Base-by-base conservation (phyloP, 129 eudicot genomes). In the Centella asiatica region DNA sequence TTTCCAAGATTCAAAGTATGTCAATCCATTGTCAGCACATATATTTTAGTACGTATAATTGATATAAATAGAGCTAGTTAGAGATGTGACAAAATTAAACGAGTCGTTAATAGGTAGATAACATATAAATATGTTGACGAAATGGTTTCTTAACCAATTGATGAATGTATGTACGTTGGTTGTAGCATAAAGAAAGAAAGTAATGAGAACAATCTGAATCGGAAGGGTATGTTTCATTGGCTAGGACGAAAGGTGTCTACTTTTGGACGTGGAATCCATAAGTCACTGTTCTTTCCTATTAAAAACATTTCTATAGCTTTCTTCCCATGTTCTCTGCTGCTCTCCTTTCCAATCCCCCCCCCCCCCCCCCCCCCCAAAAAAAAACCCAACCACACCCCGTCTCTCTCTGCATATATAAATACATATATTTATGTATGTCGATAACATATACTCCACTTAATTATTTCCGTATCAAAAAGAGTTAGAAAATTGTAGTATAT, bases 181-280 rank as follows among this genome's bases (percentile, higher is more conserved):
- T 34, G 14, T 57, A 33, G 14, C 36, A 36, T 1, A 52, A 29
- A 17, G 39, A 29, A 36, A 26, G 28, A 66, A 24, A 53, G 14
- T 10, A 23, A 17, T n/a, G 49, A 33, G 52, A 10, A 49, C 12
- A 26, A 22, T 52, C 50, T 14, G 45, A 32, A 28, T 55, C 37
- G 23, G 12, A 55, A 18, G 61, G 49, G 1, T 13, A 51, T 10
- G 49, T 51, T 8, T 54, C 9, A 46, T 69, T 64, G 73, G 68
- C n/a, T 32, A 45, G 20, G 6, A 49, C 59, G 52, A 71, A 71
- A 71, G 73, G 47, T 53, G 45, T 27, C 5, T 6, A 61, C 77
- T 62, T 71, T 66, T 60, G 66, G 69, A 70, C 69, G 81, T 76
- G 81, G 81, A 76, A 50, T 65, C 76, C 81, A 76, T 53, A 22